Evolutionary conservation across 768 basidiomycete genomes (phyloP), one percentile per base, ranked within the genome.

Genomic region (Tubosaeta sp.): DNA sequence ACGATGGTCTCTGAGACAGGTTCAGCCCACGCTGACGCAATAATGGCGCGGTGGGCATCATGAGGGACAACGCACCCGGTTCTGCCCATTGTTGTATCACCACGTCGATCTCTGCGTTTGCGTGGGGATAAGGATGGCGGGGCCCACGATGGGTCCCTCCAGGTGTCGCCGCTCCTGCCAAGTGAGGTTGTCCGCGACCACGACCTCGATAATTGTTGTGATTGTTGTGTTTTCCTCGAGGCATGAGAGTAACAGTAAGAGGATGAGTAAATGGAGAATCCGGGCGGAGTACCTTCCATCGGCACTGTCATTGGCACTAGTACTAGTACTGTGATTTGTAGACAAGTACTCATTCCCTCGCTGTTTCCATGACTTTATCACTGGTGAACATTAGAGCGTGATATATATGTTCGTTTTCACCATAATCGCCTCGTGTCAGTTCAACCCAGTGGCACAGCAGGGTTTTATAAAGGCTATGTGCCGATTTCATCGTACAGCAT

Each of bases 11-110:
- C 64, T 63, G 38, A 48, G 41, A 6, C 32, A 16, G 35, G n/a
- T 31, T 12, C 0, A 43, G 44, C 41, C 26, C 19, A 31, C n/a
- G 26, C 27, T 5, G 19, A 34, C 27, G 22, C 25, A 19, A 22
- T n/a, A 16, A 7, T 7, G 16, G 44, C 11, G 26, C 29, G 46
- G 16, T n/a, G 29, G 25, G 22, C 31, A 43, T 33, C 17, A 19
- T 47, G 35, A 31, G 5, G 19, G 46, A 46, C 44, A 16, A 64
- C 59, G 57, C 48, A 68, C 64, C 50, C 26, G 16, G 41, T 19
- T 53, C 54, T 19, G 5, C 8, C 68, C 64, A 71, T 10, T 60
- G 46, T 37, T 69, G 68, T 54, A 65, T 51, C 10, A 39, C 48
- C n/a, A 50, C 43, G 32, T 69, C 70, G 10, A 58, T 41, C 7